Base-by-base conservation (phyloP, 2,329 filamentous ascomycete genomes). In the Dothideomycetidae sp. region DNA sequence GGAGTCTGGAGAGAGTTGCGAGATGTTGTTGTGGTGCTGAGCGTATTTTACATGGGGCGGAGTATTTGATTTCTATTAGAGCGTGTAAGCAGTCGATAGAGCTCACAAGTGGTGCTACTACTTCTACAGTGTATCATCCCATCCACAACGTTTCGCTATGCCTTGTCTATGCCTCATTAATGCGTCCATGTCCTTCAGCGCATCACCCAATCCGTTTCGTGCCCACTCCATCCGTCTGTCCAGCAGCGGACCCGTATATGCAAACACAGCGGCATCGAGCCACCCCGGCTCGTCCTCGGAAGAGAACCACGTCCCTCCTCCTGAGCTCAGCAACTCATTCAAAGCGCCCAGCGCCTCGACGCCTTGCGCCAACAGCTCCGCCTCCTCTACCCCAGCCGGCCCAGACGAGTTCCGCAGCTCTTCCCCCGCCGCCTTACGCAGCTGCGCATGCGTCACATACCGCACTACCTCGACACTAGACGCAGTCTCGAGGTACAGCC, bases 181-280 rank as follows among this genome's bases (percentile, higher is more conserved):
- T 48, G 74, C 76, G 5, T 64, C 62, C 48, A 74, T 70, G 41
- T 61, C 62, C 36, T 55, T 57, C 41, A 93, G 52, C 35, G 71
- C 60, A 39, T 69, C 64, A 10, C 57, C 63, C 36, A 93, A 59
- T 37, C 66, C 63, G 42, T 67, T 68, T 40, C 81, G 73, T 41
- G 62, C 63, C 81, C 81, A 86, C 1, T 59, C 63, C 45, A 84
- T 50, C 2, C 50, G 51, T 21, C 75, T 67, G 42, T 81, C 74
- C 36, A 93, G 59, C 36, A 96, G 64, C 35, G 93, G 63, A 56
- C 92, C 75, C 0, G 82, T 86, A 57, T 94, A 98, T 3, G 84
- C 77, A 60, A 94, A 96, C 2, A 96, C 73, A 37, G 74, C 75
- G 5, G 88, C 86, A 59, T 98, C 90, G 48, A 96, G 88, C 15